These are phyloP conservation scores for Brassica cretica DNA, from an alignment of 345 rosid genomes.

Conservation along the genomic window DNA sequence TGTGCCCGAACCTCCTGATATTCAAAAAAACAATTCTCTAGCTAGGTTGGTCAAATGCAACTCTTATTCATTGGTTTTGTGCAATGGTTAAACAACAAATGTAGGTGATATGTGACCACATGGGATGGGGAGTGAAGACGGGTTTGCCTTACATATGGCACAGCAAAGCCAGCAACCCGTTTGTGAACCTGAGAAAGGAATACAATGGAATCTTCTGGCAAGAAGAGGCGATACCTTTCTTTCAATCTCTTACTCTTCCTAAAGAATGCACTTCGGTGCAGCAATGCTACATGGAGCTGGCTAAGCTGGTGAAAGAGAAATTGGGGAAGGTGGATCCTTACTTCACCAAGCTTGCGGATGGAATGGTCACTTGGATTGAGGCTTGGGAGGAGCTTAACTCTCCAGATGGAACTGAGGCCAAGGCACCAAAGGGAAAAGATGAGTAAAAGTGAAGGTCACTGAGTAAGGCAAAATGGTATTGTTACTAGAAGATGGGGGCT, in stretches of 20 bases:
- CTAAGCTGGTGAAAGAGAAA: slow-evolving; percentile 70
- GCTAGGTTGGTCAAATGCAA: neutral
- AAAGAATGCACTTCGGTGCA: slow-evolving; percentile 73
- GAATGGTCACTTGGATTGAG: slow-evolving; percentile 83
- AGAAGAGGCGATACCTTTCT: slow-evolving; percentile 83
- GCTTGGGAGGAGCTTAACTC: slow-evolving; percentile 90
- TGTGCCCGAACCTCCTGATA: too few species aligned
- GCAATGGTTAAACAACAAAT: too few species aligned
- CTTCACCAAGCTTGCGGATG: slow-evolving; percentile 69
- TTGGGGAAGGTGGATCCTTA: slow-evolving; percentile 74
- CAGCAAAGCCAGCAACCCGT: slow-evolving; percentile 91
- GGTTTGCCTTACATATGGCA: slow-evolving; percentile 90
- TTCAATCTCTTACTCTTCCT: slow-evolving; percentile 59
- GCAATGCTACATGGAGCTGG: slow-evolving; percentile 72
- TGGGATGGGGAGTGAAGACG: slow-evolving; percentile 80
- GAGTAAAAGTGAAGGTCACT: slow-evolving; percentile 12
- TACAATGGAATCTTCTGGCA: slow-evolving; percentile 90
- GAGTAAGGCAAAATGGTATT: neutral
- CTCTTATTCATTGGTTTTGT: neutral
- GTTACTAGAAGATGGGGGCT: slow-evolving; percentile 11
- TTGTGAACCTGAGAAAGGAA: slow-evolving; percentile 79
- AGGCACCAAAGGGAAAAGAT: neutral
- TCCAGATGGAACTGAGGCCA: neutral
- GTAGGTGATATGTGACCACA: slow-evolving; percentile 82
- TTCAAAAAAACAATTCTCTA: neutral